Conservation (phyloP, 2,329 filamentous ascomycete species). For the Aureobasidium namibiae region DNA sequence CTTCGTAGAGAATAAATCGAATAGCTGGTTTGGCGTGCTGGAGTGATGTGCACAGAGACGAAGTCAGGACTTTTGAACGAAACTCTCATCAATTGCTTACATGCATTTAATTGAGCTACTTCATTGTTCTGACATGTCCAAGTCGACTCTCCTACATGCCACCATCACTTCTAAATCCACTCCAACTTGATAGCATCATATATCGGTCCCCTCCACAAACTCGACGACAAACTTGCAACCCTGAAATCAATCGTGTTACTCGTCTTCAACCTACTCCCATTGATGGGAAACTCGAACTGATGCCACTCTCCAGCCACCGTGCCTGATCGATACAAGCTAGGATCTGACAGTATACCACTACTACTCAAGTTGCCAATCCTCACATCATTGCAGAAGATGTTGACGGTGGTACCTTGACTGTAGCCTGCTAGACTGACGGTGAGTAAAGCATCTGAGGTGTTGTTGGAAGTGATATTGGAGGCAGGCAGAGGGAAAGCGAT, state of each 20-base stretch:
- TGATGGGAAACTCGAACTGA: constrained; percentile 34
- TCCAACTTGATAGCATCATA: constrained; percentile 37
- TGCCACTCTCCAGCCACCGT: constrained; percentile 42
- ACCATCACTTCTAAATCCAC: constrained; percentile 16
- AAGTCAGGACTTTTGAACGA: no score
- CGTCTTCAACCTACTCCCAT: constrained; percentile 22
- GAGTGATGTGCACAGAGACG: no score
- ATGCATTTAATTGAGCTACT: no score
- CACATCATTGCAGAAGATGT: constrained; percentile 35
- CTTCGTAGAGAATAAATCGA: no score
- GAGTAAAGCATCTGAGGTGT: constrained; percentile 26
- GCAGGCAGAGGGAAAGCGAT: not conserved
- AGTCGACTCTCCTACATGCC: not conserved
- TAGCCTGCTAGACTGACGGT: constrained; percentile 40
- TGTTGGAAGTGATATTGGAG: no score
- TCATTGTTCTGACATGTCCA: no score
- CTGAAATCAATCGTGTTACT: constrained; percentile 31
- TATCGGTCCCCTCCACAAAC: constrained; percentile 34
- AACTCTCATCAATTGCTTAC: no score
- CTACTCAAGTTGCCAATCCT: constrained; percentile 36
- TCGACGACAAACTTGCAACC: constrained; percentile 24
- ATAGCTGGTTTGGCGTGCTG: no score
- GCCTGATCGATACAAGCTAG: constrained; percentile 40
- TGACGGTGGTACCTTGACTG: constrained; percentile 33
- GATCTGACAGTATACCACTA: constrained; percentile 33